Evolutionary conservation across 768 basidiomycete genomes (phyloP).

Genomic region (Sporobolomyces pararoseus): DNA sequence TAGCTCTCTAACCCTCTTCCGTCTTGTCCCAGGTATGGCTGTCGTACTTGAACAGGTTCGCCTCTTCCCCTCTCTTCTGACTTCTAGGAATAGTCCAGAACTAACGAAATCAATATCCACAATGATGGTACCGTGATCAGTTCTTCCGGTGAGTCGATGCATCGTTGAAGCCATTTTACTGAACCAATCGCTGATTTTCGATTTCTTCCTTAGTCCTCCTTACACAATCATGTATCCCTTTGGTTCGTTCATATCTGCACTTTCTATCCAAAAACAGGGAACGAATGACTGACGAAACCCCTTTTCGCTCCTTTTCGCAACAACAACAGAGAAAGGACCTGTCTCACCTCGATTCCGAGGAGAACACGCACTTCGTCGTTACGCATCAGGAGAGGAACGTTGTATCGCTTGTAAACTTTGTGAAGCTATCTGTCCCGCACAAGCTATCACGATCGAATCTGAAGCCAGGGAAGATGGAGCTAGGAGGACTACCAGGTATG

Average conservation of each 20-base stretch:
- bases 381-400: conserved; percentile 95
- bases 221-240: conserved; percentile 61
- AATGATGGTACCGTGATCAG: not conserved
- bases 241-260: conserved; percentile 22
- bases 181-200: not conserved
- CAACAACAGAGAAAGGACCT: conserved; percentile 76
- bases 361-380: conserved; percentile 92
- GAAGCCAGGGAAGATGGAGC: conserved; percentile 93
- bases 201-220: conserved; percentile 74
- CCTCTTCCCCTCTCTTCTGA: not conserved
- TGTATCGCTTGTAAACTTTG: conserved; percentile 99
- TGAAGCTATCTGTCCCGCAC: conserved; percentile 98
- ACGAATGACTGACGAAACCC: not conserved
- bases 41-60: conserved; percentile 62
- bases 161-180: not conserved
- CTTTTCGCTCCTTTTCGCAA: no score
- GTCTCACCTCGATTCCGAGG: conserved; percentile 96
- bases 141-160: conserved; percentile 37
- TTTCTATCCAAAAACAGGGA: not conserved
- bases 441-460: conserved; percentile 98
- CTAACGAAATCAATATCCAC: no score
- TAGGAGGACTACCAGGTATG: conserved; percentile 95
- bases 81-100: no score
- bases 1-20: not conserved
- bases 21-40: conserved; percentile 75